Evolutionary conservation across 2,329 filamentous ascomycete genomes (phyloP).

Genomic region (Fusarium lateritium): DNA sequence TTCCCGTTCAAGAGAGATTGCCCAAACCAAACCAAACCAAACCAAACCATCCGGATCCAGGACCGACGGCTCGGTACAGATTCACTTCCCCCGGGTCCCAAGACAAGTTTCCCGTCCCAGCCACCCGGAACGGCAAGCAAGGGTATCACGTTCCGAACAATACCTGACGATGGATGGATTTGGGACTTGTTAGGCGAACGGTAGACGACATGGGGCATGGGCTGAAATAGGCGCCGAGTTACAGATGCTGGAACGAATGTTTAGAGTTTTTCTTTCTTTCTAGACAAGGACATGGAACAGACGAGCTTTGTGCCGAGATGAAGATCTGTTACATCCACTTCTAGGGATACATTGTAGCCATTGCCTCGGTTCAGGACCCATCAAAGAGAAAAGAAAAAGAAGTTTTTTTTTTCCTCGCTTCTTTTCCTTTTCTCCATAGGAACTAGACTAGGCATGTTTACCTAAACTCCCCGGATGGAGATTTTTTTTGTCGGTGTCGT

Average conservation of each 20-base stretch:
- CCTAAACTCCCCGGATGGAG: slow-evolving; percentile 22
- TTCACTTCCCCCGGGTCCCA: not conserved
- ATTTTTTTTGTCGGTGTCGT: slow-evolving; percentile 7
- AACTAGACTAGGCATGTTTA: slow-evolving; percentile 8
- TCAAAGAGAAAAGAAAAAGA: slow-evolving; percentile 20
- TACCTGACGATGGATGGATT: slow-evolving; percentile 5
- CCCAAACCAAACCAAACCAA: not conserved
- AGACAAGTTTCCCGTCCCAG: slow-evolving; percentile 22
- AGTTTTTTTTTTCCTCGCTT: slow-evolving; percentile 11
- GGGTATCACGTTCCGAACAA: slow-evolving; percentile 27
- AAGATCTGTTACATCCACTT: slow-evolving; percentile 15
- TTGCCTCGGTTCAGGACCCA: slow-evolving; percentile 21
- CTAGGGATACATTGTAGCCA: slow-evolving; percentile 1
- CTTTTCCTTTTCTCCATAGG: slow-evolving; percentile 2
- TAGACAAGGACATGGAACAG: not conserved
- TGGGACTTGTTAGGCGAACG: slow-evolving; percentile 14
- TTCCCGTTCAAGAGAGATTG: slow-evolving; percentile 30
- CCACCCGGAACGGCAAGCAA: slow-evolving; percentile 40
- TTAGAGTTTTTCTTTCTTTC: slow-evolving; percentile 21
- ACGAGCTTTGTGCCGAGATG: slow-evolving; percentile 15
- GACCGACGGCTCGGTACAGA: slow-evolving; percentile 35
- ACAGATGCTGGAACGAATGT: not conserved
- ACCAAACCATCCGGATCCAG: not conserved
- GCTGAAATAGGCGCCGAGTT: slow-evolving; percentile 36
- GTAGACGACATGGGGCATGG: slow-evolving; percentile 7